Evolutionary conservation across 352 stramenopile genomes (phyloP).

Genomic region (Phytophthora sansomeana): DNA sequence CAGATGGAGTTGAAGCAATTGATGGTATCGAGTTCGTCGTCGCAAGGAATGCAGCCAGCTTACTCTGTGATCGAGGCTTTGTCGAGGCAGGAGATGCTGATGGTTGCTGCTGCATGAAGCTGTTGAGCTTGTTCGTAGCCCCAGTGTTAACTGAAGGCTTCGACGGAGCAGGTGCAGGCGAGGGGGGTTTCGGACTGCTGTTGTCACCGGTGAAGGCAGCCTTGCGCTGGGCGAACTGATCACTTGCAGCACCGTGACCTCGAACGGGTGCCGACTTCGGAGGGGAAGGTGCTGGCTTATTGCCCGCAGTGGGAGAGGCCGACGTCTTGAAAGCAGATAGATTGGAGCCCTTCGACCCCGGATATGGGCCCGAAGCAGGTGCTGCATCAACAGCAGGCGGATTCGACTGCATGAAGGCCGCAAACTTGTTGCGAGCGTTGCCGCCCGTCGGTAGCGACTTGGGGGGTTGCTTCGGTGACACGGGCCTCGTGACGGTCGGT

Average conservation of each 20-base stretch:
- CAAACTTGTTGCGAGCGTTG: conserved; percentile 79
- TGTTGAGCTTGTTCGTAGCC: conserved; percentile 69
- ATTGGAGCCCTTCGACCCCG: conserved; percentile 28
- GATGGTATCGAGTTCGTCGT: conserved; percentile 50
- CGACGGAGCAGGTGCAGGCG: conserved; percentile 21
- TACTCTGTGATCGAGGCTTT: conserved; percentile 75
- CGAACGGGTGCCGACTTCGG: conserved; percentile 40
- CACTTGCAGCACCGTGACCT: conserved; percentile 43
- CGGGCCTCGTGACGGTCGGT: conserved; percentile 28
- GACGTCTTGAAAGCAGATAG: conserved; percentile 43
- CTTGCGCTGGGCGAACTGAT: conserved; percentile 70
- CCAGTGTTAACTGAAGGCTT: conserved; percentile 31
- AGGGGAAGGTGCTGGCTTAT: conserved; percentile 28
- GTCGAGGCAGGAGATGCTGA: conserved; percentile 29
- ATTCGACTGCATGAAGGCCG: conserved; percentile 83
- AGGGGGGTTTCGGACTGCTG: conserved; percentile 28
- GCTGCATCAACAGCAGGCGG: conserved; percentile 51
- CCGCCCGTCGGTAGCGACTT: conserved; percentile 22
- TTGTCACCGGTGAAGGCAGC: conserved; percentile 54
- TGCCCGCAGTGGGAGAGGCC: conserved; percentile 31
- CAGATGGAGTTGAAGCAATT: conserved; percentile 24
- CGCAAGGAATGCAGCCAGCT: conserved; percentile 82
- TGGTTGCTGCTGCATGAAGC: conserved; percentile 83
- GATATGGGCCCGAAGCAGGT: conserved; percentile 19
- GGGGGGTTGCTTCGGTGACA: conserved; percentile 37